Base-by-base conservation (phyloP, 1,284 basidiomycete genomes). In the Cystobasidium pallidum region DNA sequence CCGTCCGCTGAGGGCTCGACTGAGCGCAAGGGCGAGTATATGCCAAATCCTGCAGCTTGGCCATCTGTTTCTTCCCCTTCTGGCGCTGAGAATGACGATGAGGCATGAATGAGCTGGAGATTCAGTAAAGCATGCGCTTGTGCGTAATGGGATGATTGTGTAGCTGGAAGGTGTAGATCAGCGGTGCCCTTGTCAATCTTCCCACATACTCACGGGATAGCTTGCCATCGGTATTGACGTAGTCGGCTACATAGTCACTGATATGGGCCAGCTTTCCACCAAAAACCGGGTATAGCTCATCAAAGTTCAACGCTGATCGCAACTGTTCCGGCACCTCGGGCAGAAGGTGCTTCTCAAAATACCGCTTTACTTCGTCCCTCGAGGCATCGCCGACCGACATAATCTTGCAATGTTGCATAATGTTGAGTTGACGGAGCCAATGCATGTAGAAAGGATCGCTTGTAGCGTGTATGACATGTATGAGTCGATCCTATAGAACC, bases 371-470 rank as follows among this genome's bases (percentile, higher is more conserved):
- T 77, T 91, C 90, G 3, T 83, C 80, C 79, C 88, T 89, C 1
- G 87, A 86, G 75, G 88, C 88, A 79, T 92, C 90, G 2, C 89
- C 89, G 66, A 92, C 85, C 1, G 89, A 89, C 73, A 92, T 84
- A 66, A 91, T 88, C 86, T 89, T 77, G 52, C 59, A 72, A 24
- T 80, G 78, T 45, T 75, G 71, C 61, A 72, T 74, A 0, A 72
- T 74, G 55, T 79, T 79, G 61, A 76, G 74, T 15, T 72, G 70
- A 28, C 74, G 55, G 13, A 77, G 59, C 74, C 74, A 76, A 2
- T 83, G 88, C 88, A 91, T 34, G 79, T 91, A 91, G 81, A 91
- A 91, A 0, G 90, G 87, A 75, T 92, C 90, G 77, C 87, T 89
- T 1, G 91, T 91, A 1, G 90, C 89, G 75, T 91, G 90, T 61